Conservation (phyloP, 192 early-diverging fungal species). For the Powellomyces hirtus region DNA sequence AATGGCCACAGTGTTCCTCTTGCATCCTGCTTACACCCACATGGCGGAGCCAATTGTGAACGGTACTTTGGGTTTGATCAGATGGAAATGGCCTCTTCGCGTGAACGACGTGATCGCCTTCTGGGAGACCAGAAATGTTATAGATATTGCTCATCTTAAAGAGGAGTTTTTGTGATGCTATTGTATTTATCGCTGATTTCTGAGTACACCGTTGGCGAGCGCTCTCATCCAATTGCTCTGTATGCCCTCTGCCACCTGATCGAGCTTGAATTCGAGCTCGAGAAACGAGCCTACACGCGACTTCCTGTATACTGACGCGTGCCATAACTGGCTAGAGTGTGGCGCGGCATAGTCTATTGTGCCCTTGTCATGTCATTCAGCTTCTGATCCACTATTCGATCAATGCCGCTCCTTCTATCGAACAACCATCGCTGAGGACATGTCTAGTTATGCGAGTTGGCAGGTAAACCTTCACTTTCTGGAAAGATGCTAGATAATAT, state of each 20-base stretch:
- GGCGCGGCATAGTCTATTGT: neutral
- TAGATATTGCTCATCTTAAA: neutral
- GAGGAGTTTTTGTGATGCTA: conserved; percentile 6
- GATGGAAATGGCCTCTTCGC: conserved; percentile 2
- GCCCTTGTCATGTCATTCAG: neutral
- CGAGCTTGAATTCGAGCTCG: too few species aligned
- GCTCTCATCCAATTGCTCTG: too few species aligned
- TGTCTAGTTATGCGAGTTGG: neutral
- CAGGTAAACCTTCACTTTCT: neutral
- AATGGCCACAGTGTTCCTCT: neutral
- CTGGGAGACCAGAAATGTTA: neutral
- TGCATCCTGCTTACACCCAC: neutral
- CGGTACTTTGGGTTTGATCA: neutral
- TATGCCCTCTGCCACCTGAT: too few species aligned
- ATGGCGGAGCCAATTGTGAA: neutral
- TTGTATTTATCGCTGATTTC: too few species aligned
- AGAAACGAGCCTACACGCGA: too few species aligned
- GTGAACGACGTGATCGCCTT: neutral
- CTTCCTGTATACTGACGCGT: too few species aligned
- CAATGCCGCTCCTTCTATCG: too few species aligned
- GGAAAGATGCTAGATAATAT: too few species aligned
- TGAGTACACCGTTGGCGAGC: too few species aligned
- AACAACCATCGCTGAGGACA: too few species aligned
- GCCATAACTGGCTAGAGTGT: too few species aligned
- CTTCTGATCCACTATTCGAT: neutral